Evolutionary conservation across 78 protist species (phyloP).

Genomic region (Cavenderia fasciculata): DNA sequence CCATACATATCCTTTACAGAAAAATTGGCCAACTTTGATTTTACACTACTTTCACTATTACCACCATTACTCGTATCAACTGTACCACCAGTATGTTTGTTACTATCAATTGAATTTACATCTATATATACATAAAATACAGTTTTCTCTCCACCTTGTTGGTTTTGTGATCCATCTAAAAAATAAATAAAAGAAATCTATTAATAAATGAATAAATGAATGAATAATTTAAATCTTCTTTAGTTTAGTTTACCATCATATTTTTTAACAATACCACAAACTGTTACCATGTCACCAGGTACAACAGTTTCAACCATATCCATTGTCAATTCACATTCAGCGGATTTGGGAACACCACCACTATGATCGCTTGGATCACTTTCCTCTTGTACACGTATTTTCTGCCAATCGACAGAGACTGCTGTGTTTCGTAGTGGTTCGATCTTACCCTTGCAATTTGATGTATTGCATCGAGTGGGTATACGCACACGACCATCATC

Average conservation of each 20-base stretch:
- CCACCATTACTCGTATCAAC: too few relatives aligned
- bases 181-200: neutral
- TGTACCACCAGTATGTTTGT: too few relatives aligned
- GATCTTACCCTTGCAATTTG: constrained; percentile 79
- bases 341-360: constrained; percentile 95
- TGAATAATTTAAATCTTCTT: neutral
- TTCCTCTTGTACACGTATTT: constrained; percentile 90
- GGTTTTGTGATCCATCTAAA: neutral
- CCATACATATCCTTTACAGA: constrained; percentile 86
- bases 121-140: constrained; percentile 79
- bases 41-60: neutral
- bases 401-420: constrained; percentile 91
- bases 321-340: constrained; percentile 93
- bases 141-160: constrained; percentile 22
- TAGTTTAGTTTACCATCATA: too few relatives aligned
- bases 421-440: constrained; percentile 79
- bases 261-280: constrained; percentile 87
- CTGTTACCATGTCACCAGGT: constrained; percentile 96
- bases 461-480: constrained; percentile 44
- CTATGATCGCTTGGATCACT: constrained; percentile 74
- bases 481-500: constrained; percentile 17
- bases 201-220: too few relatives aligned
- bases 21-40: constrained; percentile 3
- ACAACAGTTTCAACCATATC: constrained; percentile 89
- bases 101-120: constrained; percentile 84